Base-by-base conservation (phyloP, 2,329 filamentous ascomycete genomes). In the Trichocomaceae sp. region DNA sequence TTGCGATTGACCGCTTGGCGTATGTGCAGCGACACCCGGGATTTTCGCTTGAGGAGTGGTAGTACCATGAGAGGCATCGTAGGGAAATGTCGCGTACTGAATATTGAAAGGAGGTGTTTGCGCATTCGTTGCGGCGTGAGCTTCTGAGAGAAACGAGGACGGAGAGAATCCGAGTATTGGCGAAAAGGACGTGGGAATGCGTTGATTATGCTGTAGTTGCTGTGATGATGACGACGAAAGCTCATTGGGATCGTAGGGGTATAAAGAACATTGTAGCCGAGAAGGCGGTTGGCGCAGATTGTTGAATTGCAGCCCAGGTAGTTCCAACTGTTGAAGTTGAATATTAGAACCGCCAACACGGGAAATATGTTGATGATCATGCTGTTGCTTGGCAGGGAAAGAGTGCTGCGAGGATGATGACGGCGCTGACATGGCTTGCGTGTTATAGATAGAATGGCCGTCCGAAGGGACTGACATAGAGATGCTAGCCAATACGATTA, bases 1-100 rank as follows among this genome's bases (percentile, higher is more conserved):
- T 69, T 62, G 77, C 67, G 57, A 77, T 72, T 68, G 73, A 51
- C 61, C 77, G 66, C 66, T 77, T 62, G 69, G 68, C 0, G 69
- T 71, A 1, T 66, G 53, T 1, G 65, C 68, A 0, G 60, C 57
- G 3, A 60, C 57, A 13, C 54, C 9, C 53, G 35, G 45, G 15
- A 33, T 13, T 37, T 26, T 33, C 7, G 20, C 8, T 60, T 57
- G 41, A 35, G 47, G 29, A 52, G 54, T 48, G 35, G 47, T 20
- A 37, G 56, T 47, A 51, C 49, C 39, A 44, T 57, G 57, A 5
- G 58, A 50, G 4, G 65, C 54, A 53, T 72, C 69, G 57, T 72
- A 72, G 31, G 70, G 69, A 55, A 71, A 72, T 5, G 67, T 71
- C 3, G 70, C 69, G 54, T 71, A 72, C 52, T 71, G 69, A 3